Conservation (phyloP, 2,329 filamentous ascomycete genomes). For the Dothideomycetidae sp. region DNA sequence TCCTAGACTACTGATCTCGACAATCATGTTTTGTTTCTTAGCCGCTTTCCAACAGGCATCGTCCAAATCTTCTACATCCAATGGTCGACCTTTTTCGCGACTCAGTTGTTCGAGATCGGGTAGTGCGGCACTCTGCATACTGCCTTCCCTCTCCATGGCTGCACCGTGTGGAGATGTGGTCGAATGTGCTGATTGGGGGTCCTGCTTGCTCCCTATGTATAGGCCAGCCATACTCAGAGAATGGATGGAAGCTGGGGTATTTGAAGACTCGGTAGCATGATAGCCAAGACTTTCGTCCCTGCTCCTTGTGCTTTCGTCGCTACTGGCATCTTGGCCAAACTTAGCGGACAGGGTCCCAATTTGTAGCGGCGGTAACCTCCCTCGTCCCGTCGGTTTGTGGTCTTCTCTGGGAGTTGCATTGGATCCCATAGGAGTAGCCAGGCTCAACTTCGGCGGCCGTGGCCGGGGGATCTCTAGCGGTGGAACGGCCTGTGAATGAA, state of each 20-base stretch:
- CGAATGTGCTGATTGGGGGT: slow-evolving; percentile 79
- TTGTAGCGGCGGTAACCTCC: slow-evolving; percentile 41
- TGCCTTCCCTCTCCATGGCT: slow-evolving; percentile 68
- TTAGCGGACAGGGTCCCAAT: slow-evolving; percentile 43
- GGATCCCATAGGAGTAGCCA: slow-evolving; percentile 80
- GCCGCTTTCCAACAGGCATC: slow-evolving; percentile 92
- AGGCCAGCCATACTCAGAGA: slow-evolving; percentile 71
- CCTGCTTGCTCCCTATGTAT: slow-evolving; percentile 57
- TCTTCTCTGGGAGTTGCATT: slow-evolving; percentile 57
- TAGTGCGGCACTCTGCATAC: slow-evolving; percentile 46
- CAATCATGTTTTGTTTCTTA: slow-evolving; percentile 73
- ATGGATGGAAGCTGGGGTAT: slow-evolving; percentile 66
- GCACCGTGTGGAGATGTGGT: slow-evolving; percentile 41
- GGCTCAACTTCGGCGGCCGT: slow-evolving; percentile 61
- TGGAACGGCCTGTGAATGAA: slow-evolving; percentile 22
- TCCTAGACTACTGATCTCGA: slow-evolving; percentile 76
- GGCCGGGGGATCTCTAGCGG: slow-evolving; percentile 37
- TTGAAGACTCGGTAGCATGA: slow-evolving; percentile 65
- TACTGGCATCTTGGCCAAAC: slow-evolving; percentile 47
- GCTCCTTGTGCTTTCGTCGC: slow-evolving; percentile 60
- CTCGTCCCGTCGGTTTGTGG: slow-evolving; percentile 33
- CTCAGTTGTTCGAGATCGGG: slow-evolving; percentile 67
- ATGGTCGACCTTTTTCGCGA: slow-evolving; percentile 64
- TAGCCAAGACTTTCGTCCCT: slow-evolving; percentile 77
- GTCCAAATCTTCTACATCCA: slow-evolving; percentile 89